A percentile compares a stretch with the other conserved stretches of the same genome.
Evolutionary conservation across 2,329 filamentous ascomycete species (phyloP).

Genomic region (Beauveria pseudobassiana): DNA sequence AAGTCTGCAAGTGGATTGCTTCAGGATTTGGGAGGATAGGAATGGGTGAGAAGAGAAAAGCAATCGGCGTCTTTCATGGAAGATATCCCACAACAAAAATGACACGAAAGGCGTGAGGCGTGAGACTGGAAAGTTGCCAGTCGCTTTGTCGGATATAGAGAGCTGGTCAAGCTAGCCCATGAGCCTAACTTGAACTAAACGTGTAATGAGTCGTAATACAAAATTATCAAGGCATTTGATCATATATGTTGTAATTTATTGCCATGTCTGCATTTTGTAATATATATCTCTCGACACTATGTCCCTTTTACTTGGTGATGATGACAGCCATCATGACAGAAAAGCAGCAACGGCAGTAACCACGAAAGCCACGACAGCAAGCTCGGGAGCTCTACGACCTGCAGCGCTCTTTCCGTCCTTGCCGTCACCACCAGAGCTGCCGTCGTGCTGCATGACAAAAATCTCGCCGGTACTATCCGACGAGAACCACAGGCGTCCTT

Average conservation of each 20-base stretch:
- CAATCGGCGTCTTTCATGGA: not conserved
- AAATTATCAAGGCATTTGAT: not conserved
- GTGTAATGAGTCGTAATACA: conserved; percentile 9
- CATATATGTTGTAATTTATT: not conserved
- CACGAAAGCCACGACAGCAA: conserved; percentile 14
- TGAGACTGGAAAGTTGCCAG: not conserved
- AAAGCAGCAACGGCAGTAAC: conserved; percentile 15
- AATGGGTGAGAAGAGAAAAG: not conserved
- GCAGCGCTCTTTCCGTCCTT: conserved; percentile 5
- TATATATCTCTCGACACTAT: not conserved
- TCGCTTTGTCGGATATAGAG: not conserved
- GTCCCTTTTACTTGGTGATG: not conserved
- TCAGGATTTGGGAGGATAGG: not conserved
- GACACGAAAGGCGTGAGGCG: not conserved
- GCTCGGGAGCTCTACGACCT: not conserved
- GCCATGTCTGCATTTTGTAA: not conserved
- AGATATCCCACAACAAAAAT: not conserved
- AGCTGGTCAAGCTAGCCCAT: not conserved
- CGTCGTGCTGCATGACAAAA: conserved; percentile 40
- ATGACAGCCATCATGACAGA: not conserved
- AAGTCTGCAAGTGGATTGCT: not conserved
- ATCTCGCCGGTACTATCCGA: conserved; percentile 60
- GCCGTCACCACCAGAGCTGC: conserved; percentile 9
- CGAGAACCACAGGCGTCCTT: conserved; percentile 53
- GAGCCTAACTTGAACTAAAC: not conserved